A percentile compares a stretch with the other conserved stretches of the same genome.
phyloP scores from a whole-genome alignment of 2,329 filamentous ascomycete genomes.

The Cladophialophora yegresii region DNA sequence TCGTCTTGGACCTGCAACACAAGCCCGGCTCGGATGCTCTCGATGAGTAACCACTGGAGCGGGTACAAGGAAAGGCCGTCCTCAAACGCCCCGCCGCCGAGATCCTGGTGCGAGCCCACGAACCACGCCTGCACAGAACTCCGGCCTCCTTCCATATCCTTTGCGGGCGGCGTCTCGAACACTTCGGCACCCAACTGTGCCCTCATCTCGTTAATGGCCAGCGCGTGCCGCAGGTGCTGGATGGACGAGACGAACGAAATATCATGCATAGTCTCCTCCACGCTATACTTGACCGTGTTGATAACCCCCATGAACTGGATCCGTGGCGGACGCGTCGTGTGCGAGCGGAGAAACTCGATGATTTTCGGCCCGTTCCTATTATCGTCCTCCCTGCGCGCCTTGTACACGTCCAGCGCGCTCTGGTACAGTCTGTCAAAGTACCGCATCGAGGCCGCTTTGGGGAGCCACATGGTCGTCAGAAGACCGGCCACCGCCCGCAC shows the following conservation, averaged over 20 bases:
- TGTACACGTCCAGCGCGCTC: conserved; percentile 35
- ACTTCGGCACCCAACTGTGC: conserved; percentile 38
- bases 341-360: conserved; percentile 27
- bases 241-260: conserved; percentile 42
- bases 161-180: conserved; percentile 31
- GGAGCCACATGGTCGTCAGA: conserved; percentile 42
- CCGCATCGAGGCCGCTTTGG: conserved; percentile 33
- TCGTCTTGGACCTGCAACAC: conserved; percentile 34
- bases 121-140: conserved; percentile 47
- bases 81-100: conserved; percentile 43
- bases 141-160: conserved; percentile 30
- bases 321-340: conserved; percentile 37
- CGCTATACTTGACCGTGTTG: conserved; percentile 42
- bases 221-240: conserved; percentile 43
- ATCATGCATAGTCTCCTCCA: conserved; percentile 38
- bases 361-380: conserved; percentile 30
- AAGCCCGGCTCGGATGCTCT: conserved; percentile 41
- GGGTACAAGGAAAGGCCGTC: conserved; percentile 48
- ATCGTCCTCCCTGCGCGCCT: conserved; percentile 33
- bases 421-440: conserved; percentile 40
- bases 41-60: conserved; percentile 48
- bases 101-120: conserved; percentile 44
- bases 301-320: conserved; percentile 46
- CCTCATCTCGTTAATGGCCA: conserved; percentile 46
- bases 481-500: conserved; percentile 46